These are phyloP conservation scores for Yarrowia divulgata DNA, from an alignment of 805 yeast species.

Conservation along the genomic window DNA sequence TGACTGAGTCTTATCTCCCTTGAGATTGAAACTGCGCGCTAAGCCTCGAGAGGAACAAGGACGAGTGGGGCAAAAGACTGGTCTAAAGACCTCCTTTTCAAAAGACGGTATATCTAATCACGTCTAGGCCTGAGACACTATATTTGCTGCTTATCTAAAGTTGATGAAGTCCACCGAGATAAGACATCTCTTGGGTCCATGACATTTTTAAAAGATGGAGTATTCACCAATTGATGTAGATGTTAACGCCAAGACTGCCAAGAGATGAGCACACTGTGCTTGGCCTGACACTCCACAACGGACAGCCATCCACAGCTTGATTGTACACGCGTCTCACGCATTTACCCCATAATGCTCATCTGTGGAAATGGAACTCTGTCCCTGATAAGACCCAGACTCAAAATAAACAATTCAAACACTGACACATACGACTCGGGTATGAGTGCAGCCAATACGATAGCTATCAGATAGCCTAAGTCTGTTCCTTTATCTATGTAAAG, in stretches of 20 bases:
- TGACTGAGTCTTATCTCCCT: not conserved
- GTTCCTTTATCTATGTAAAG: not conserved
- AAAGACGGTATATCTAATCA: conserved; percentile 3
- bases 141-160: conserved; percentile 15
- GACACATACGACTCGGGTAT: conserved; percentile 5
- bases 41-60: not conserved
- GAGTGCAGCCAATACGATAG: not conserved
- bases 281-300: not conserved
- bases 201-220: not conserved
- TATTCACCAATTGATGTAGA: no score
- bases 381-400: conserved; percentile 25
- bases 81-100: not conserved
- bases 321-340: not conserved
- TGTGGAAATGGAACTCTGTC: conserved; percentile 9
- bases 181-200: not conserved
- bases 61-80: not conserved
- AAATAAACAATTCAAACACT: conserved; percentile 2
- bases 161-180: conserved; percentile 16
- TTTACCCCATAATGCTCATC: conserved; percentile 11
- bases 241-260: no score
- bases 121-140: conserved; percentile 7
- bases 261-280: no score
- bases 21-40: not conserved
- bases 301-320: not conserved
- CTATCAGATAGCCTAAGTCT: not conserved